Conservation (phyloP, 305 asterid species). For the Fraxinus paxiana region DNA sequence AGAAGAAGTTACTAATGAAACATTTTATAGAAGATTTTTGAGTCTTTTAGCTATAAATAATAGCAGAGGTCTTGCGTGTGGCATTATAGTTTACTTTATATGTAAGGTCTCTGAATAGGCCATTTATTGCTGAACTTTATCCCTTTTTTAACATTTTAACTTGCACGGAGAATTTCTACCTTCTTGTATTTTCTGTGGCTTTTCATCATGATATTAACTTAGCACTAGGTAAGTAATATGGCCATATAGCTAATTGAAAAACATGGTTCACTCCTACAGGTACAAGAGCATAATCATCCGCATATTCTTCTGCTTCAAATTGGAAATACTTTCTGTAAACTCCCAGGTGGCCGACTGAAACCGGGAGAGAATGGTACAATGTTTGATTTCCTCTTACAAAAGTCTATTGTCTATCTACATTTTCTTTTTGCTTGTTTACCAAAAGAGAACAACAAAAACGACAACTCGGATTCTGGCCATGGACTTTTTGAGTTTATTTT, state of each 20-base stretch:
- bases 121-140: background rate
- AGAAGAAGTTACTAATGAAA: background rate
- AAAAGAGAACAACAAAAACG: background rate
- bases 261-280: slow-evolving; percentile 42
- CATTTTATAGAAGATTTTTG: background rate
- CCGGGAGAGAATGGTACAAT: slow-evolving; percentile 90
- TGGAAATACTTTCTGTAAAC: slow-evolving; percentile 93
- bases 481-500: background rate
- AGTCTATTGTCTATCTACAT: background rate
- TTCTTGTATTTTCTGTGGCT: background rate
- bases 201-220: background rate
- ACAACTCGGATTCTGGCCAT: background rate
- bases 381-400: background rate
- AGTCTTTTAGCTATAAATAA: background rate
- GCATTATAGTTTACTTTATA: background rate
- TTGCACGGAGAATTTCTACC: background rate
- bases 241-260: slow-evolving; percentile 9
- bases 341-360: slow-evolving; percentile 96
- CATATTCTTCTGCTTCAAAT: slow-evolving; percentile 95
- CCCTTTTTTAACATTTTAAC: no score
- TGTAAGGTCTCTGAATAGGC: background rate
- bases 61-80: background rate
- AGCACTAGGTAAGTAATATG: background rate
- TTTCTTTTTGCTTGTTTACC: background rate
- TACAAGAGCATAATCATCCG: slow-evolving; percentile 96